Conservation (phyloP, 2,329 filamentous ascomycete species). For the Claviceps capensis region DNA sequence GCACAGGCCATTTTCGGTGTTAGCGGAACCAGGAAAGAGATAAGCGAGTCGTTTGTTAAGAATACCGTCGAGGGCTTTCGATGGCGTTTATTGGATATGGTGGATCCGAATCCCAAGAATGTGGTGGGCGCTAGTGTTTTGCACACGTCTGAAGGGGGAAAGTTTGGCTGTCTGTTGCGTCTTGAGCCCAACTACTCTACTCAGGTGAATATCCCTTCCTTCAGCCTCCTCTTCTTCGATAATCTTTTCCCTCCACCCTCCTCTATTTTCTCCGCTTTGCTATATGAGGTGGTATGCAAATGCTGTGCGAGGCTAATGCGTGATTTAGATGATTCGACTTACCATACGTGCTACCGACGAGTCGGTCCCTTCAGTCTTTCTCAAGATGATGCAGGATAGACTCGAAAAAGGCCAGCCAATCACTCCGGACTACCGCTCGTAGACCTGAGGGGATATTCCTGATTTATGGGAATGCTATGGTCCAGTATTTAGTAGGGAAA, state of each 20-base stretch:
- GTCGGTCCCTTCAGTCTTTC: constrained; percentile 61
- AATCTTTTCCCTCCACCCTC: no score
- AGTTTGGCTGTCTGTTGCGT: constrained; percentile 86
- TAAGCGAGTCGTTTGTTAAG: constrained; percentile 58
- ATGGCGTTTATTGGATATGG: constrained; percentile 72
- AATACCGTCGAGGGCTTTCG: constrained; percentile 70
- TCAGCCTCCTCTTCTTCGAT: not conserved
- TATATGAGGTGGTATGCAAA: no score
- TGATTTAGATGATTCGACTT: constrained; percentile 73
- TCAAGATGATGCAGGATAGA: constrained; percentile 79
- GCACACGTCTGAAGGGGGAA: constrained; percentile 71
- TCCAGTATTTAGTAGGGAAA: constrained; percentile 19
- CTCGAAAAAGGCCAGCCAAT: constrained; percentile 43
- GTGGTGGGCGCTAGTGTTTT: constrained; percentile 82
- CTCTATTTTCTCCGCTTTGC: not conserved
- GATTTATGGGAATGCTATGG: constrained; percentile 45
- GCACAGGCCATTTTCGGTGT: constrained; percentile 76
- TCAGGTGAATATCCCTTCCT: constrained; percentile 48
- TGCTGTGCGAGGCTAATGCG: not conserved
- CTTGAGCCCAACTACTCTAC: constrained; percentile 89
- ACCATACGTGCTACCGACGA: constrained; percentile 93
- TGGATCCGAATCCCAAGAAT: constrained; percentile 89
- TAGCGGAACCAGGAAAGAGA: constrained; percentile 37
- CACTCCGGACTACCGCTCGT: constrained; percentile 23
- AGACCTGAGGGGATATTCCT: constrained; percentile 36